Base-by-base conservation (phyloP, 139 green algal genomes). In the Pseudopediastrum boryanum region DNA sequence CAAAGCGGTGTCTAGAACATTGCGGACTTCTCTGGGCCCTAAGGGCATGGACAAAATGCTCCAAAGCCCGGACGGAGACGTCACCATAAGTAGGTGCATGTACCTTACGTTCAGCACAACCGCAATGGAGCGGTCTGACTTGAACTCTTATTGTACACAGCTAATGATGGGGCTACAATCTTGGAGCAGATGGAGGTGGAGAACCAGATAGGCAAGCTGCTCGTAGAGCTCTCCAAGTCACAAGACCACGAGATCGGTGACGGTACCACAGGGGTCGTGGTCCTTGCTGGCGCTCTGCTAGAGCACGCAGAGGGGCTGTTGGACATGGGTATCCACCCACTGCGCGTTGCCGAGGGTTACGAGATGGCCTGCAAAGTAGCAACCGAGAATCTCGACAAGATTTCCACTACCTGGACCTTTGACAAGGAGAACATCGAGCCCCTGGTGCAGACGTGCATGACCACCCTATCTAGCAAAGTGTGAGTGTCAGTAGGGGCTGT, bases 11-110 rank as follows among this genome's bases (percentile, higher is more conserved):
- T 91, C 97, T 2, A 88, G 93, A 13, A 94, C 95, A 35, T 83
- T 97, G 75, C 85, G 89, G 1, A 96, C 92, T 0, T 95, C 88
- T 3, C 83, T 97, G 27, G 94, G 94, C 1, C 94, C 95, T 25
- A 97, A 98, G 80, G 97, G 97, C 70, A 99, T 99, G 97, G 97
- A 99, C 91, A 99, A 99, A 83, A 98, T 99, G 92, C 88, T 99
- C 54, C 96, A 99, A 76, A 94, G 90, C 59, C 84, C 88, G 1
- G 97, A 99, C 75, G 97, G 97, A 8, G 97, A 99, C 74, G 92
- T 99, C 1, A 98, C 94, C 16, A 98, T 99, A 73, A 99, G 95
- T 98, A 71, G 90, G 93, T 89, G 16, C 13, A 35, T 10, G 4
- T 75, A 39, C 59, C 23, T 33, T 8, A 21, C 62, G 8, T 75